Conservation (phyloP, 179 eudicot species). For the Camellia oleifera region DNA sequence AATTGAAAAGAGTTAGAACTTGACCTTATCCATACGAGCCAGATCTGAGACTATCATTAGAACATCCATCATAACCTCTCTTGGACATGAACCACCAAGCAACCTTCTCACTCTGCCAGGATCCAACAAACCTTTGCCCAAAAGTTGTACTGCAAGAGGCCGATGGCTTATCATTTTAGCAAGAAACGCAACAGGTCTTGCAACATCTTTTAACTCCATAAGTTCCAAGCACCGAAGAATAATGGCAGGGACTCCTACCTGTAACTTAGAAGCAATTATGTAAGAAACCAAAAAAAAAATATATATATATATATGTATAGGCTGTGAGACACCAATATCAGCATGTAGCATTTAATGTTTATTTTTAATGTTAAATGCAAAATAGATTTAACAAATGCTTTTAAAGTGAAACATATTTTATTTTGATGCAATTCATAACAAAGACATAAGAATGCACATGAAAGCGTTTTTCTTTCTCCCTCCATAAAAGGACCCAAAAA, state of each 20-base stretch:
- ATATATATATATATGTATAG: neutral
- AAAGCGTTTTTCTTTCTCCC: neutral
- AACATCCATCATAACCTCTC: constrained; percentile 76
- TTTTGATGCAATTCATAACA: neutral
- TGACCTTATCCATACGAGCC: constrained; percentile 98
- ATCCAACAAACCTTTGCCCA: constrained; percentile 78
- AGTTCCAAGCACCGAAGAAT: constrained; percentile 77
- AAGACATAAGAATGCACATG: neutral
- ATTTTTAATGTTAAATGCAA: neutral
- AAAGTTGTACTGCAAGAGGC: constrained; percentile 70
- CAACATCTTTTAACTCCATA: constrained; percentile 72
- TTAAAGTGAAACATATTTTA: neutral
- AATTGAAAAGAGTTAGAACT: constrained; percentile 5
- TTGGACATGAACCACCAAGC: constrained; percentile 66
- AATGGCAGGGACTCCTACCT: constrained; percentile 72
- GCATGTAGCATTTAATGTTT: neutral
- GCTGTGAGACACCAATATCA: neutral
- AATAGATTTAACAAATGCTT: neutral
- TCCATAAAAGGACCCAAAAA: neutral
- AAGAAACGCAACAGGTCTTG: constrained; percentile 80
- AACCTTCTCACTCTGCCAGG: constrained; percentile 66
- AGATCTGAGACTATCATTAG: constrained; percentile 91
- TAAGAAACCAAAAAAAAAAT: neutral
- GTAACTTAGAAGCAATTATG: constrained; percentile 25
- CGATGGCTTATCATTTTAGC: constrained; percentile 77